Conservation (phyloP, 805 yeast genomes). For the Peterozyma xylosa region DNA sequence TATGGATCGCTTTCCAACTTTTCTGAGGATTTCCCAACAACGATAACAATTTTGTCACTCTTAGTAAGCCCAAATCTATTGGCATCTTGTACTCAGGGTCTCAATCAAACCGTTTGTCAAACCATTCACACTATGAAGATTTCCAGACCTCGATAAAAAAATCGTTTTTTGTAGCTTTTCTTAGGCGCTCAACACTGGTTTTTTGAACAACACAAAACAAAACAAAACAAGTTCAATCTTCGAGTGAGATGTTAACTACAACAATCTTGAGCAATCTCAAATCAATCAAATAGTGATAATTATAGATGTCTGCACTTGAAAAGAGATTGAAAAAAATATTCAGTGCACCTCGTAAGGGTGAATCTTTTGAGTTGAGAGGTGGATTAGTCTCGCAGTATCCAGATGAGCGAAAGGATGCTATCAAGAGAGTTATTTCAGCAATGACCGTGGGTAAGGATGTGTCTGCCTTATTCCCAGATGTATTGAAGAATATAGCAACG, state of each 20-base stretch:
- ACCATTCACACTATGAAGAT: too few relatives aligned
- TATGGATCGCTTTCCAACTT: slow-evolving; percentile 63
- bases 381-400: slow-evolving; percentile 95
- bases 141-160: too few relatives aligned
- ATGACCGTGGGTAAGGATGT: slow-evolving; percentile 99
- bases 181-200: too few relatives aligned
- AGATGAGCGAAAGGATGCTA: slow-evolving; percentile 91
- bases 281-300: too few relatives aligned
- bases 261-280: too few relatives aligned
- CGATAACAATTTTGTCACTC: slow-evolving; percentile 38
- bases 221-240: too few relatives aligned
- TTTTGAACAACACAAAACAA: too few relatives aligned
- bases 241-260: too few relatives aligned
- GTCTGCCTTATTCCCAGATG: slow-evolving; percentile 90
- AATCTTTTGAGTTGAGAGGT: slow-evolving; percentile 81
- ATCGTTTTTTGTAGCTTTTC: too few relatives aligned
- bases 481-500: slow-evolving; percentile 92
- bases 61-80: slow-evolving; percentile 51
- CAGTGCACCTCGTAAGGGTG: slow-evolving; percentile 48
- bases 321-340: slow-evolving; percentile 33
- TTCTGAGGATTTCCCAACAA: slow-evolving; percentile 65
- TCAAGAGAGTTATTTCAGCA: slow-evolving; percentile 93
- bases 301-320: slow-evolving; percentile 26
- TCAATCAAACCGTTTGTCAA: background rate
- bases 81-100: slow-evolving; percentile 24